A percentile compares a stretch with the other conserved stretches of the same genome.
Evolutionary conservation across 2,329 filamentous ascomycete genomes (phyloP).

Genomic region (Xylariaceae sp.): DNA sequence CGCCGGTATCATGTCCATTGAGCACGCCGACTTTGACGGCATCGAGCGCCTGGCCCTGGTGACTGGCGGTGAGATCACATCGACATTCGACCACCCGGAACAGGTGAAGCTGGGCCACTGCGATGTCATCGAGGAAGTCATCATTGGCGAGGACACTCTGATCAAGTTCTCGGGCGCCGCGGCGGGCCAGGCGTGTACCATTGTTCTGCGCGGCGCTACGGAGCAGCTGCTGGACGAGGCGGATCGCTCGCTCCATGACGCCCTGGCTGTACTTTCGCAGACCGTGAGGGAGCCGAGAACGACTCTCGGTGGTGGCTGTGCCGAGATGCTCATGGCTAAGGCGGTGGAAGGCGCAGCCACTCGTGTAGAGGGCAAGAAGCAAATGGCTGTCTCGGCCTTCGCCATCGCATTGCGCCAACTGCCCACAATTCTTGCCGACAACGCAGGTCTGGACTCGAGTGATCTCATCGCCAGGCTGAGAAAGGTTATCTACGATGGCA

Average conservation of each 20-base stretch:
- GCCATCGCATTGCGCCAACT: constrained; percentile 84
- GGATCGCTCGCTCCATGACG: constrained; percentile 92
- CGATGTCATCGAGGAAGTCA: constrained; percentile 93
- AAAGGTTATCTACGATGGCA: constrained; percentile 89
- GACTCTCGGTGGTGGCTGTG: constrained; percentile 89
- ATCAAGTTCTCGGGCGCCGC: constrained; percentile 97
- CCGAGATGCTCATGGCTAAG: constrained; percentile 99
- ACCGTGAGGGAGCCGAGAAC: constrained; percentile 92
- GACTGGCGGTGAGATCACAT: constrained; percentile 94
- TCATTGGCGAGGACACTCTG: constrained; percentile 94
- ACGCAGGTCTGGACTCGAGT: constrained; percentile 90
- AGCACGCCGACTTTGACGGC: constrained; percentile 97
- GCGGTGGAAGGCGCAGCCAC: constrained; percentile 90
- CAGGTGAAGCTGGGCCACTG: constrained; percentile 94
- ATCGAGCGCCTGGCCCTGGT: constrained; percentile 92
- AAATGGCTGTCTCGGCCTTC: constrained; percentile 86
- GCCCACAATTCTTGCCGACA: constrained; percentile 94
- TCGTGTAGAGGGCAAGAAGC: constrained; percentile 93
- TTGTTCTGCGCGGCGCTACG: constrained; percentile 91
- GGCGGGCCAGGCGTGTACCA: constrained; percentile 89
- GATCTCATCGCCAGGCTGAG: constrained; percentile 87
- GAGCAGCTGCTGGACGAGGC: constrained; percentile 96
- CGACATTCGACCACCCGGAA: constrained; percentile 96
- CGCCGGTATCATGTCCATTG: constrained; percentile 95
- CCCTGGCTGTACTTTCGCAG: constrained; percentile 90